Evolutionary conservation across 177 flowering plant genomes (phyloP), one percentile per base, ranked within the genome.

Genomic region (Tripterygium wilfordii): DNA sequence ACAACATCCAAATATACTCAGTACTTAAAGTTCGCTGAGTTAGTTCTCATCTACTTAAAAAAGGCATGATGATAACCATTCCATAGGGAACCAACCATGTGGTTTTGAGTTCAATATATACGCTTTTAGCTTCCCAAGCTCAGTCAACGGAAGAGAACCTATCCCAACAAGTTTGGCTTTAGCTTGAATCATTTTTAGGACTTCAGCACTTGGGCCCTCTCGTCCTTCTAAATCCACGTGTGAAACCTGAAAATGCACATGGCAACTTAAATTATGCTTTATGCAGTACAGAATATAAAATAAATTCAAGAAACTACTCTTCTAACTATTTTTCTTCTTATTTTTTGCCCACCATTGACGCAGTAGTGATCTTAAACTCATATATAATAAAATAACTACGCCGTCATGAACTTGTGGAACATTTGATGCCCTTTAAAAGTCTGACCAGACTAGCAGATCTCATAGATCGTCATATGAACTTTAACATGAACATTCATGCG

Each of bases 31-130:
- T n/a, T n/a, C 38, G 16, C 14, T 36, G n/a, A 36, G n/a, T 15
- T 5, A 10, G n/a, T n/a, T n/a, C 16, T 15, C 7, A 15, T 4
- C 38, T 38, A 20, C 22, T 4, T 17, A 20, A 40, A 10, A 10
- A 0, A 22, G n/a, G n/a, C n/a, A n/a, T n/a, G n/a, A n/a, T n/a
- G n/a, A n/a, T n/a, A n/a, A n/a, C n/a, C n/a, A n/a, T n/a, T n/a
- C n/a, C n/a, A n/a, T n/a, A n/a, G 32, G 54, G 56, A 42, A 69
- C 90, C 58, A 45, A 88, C 98, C 96, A 47, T 60, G 51, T 42
- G 83, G 69, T 65, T 67, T 53, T 4, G 62, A 48, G 65, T 77
- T 79, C 52, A 92, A 48, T n/a, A 84, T 39, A 45, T 36, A 57
- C 35, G 68, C 56, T 69, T 78, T 85, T 25, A 83, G 57, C 58